Evolutionary conservation across 2,329 filamentous ascomycete species (phyloP).

Genomic region (Zalaria sp.): DNA sequence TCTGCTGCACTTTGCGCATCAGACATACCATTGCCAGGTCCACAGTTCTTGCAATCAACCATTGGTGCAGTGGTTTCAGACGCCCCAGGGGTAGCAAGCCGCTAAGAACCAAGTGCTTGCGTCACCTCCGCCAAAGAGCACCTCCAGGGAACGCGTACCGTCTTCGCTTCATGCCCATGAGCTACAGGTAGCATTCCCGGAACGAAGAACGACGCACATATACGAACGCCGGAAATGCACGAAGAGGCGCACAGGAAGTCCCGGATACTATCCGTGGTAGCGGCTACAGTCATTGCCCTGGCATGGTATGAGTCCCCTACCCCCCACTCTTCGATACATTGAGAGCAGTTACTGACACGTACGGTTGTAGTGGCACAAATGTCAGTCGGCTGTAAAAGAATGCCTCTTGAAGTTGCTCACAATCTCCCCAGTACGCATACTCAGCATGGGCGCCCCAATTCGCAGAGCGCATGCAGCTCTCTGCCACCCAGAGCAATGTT

Average conservation of each 20-base stretch:
- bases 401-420: conserved; percentile 4
- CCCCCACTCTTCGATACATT: no score
- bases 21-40: no score
- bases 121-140: no score
- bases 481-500: conserved; percentile 84
- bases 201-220: not conserved
- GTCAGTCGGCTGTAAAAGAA: conserved; percentile 34
- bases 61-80: no score
- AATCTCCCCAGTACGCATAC: conserved; percentile 67
- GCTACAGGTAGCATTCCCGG: not conserved
- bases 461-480: conserved; percentile 69
- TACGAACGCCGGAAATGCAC: conserved; percentile 20
- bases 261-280: conserved; percentile 69
- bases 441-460: conserved; percentile 97
- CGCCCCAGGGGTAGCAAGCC: no score
- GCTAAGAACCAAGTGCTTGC: no score
- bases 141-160: no score
- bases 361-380: conserved; percentile 53
- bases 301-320: conserved; percentile 42
- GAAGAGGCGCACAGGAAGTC: conserved; percentile 43
- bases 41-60: no score
- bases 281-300: conserved; percentile 70
- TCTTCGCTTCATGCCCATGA: no score
- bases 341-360: no score
- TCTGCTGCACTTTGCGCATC: no score